phyloP scores from a whole-genome alignment of 2,329 filamentous ascomycete genomes.

The Aquanectria penicillioides region DNA sequence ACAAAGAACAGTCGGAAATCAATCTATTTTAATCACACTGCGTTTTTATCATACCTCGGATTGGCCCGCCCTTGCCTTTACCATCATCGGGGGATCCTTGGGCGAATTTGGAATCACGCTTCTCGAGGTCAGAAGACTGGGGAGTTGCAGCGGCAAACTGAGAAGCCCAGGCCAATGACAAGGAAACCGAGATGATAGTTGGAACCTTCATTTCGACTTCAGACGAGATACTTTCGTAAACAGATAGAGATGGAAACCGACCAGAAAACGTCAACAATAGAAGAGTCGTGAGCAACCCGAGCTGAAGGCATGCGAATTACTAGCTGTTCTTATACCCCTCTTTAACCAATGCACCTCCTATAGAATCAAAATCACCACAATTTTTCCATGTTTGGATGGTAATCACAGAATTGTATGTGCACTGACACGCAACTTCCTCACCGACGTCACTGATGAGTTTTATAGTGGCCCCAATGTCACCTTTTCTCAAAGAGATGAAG shows the following conservation, averaged over 20 bases:
- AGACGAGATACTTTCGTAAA: not conserved
- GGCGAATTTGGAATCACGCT: conserved; percentile 44
- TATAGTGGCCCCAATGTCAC: not conserved
- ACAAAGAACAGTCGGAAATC: not conserved
- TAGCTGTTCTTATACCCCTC: too few relatives aligned
- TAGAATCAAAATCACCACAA: too few relatives aligned
- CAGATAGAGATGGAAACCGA: not conserved
- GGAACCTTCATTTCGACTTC: conserved; percentile 19
- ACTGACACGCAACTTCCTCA: too few relatives aligned
- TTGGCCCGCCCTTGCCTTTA: conserved; percentile 66
- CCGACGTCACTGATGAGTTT: conserved; percentile 9
- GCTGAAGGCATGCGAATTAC: too few relatives aligned
- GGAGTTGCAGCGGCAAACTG: conserved; percentile 25
- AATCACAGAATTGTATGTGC: too few relatives aligned
- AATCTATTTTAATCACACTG: not conserved
- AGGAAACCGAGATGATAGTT: conserved; percentile 24
- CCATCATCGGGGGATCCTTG: conserved; percentile 21
- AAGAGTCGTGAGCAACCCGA: too few relatives aligned
- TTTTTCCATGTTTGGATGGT: too few relatives aligned
- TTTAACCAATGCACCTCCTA: too few relatives aligned
- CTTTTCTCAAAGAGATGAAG: conserved; percentile 15
- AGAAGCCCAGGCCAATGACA: conserved; percentile 23
- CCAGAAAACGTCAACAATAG: too few relatives aligned
- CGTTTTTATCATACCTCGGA: conserved; percentile 67
- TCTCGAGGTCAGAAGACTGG: conserved; percentile 11